Evolutionary conservation across 169 alveolate species (phyloP).

Genomic region (Cryptosporidium xiaoi): DNA sequence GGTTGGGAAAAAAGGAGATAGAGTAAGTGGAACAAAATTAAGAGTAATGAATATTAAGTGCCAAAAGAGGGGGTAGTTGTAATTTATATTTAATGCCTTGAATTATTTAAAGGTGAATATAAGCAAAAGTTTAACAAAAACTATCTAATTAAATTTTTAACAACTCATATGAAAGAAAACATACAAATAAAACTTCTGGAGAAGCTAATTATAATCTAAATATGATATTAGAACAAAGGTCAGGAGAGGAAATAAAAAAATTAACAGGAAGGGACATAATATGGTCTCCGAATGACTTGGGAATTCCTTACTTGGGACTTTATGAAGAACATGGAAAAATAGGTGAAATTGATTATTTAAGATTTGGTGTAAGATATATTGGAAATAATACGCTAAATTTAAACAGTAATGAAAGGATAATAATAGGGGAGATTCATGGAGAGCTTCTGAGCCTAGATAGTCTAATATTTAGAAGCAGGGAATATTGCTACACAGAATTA

Average conservation of each 20-base stretch:
- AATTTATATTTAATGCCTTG: slow-evolving; percentile 4
- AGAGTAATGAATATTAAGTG: slow-evolving; percentile 14
- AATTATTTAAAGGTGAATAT: slow-evolving; percentile 14
- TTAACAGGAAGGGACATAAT: slow-evolving; percentile 63
- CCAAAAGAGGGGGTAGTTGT: not conserved
- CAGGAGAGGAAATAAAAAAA: slow-evolving; percentile 60
- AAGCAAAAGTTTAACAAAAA: slow-evolving; percentile 14
- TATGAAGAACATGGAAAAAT: slow-evolving; percentile 73
- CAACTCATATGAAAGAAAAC: slow-evolving; percentile 3
- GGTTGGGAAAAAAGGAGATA: not conserved
- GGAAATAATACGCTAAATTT: slow-evolving; percentile 42
- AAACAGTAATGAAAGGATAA: slow-evolving; percentile 29
- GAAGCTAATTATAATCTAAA: not conserved
- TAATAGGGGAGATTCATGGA: slow-evolving; percentile 62
- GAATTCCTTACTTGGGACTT: slow-evolving; percentile 59
- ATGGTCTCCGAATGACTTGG: slow-evolving; percentile 54
- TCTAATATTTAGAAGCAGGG: slow-evolving; percentile 21
- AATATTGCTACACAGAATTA: slow-evolving; percentile 49
- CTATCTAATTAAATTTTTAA: slow-evolving; percentile 17
- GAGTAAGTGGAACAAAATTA: slow-evolving; percentile 7
- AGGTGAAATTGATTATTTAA: slow-evolving; percentile 50
- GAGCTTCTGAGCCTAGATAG: slow-evolving; percentile 44
- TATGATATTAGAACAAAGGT: slow-evolving; percentile 54
- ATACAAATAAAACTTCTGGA: slow-evolving; percentile 1
- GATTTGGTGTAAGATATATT: slow-evolving; percentile 69